Percentiles rank a stretch among this genome's conserved stretches.
phyloP scores from a whole-genome alignment of 2,329 filamentous ascomycete species.

The Talaromyces pinophilus region DNA sequence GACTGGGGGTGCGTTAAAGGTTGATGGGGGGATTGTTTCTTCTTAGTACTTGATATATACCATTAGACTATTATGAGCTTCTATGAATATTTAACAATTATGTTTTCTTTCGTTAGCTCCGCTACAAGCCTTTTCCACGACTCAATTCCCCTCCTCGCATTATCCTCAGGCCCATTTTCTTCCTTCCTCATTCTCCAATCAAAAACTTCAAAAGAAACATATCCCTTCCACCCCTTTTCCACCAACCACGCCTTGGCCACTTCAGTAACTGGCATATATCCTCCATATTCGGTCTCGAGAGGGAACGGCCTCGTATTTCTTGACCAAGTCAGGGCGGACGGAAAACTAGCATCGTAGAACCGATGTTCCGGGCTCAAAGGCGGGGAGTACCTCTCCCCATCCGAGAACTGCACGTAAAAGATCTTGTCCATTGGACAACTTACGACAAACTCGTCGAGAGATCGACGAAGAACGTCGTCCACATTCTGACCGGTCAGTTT shows the following conservation, averaged over 20 bases:
- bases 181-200: conserved; percentile 27
- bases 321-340: conserved; percentile 26
- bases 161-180: conserved; percentile 9
- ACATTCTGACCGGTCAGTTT: background rate
- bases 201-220: conserved; percentile 31
- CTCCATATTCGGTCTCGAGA: conserved; percentile 26
- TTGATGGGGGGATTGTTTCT: conserved; percentile 30
- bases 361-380: conserved; percentile 26
- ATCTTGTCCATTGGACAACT: background rate
- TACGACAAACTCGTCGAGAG: conserved; percentile 1
- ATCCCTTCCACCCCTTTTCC: conserved; percentile 27
- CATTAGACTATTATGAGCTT: background rate
- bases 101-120: background rate
- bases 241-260: conserved; percentile 27
- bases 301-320: conserved; percentile 30
- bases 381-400: conserved; percentile 30
- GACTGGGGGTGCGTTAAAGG: conserved; percentile 33
- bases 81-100: background rate
- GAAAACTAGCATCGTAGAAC: conserved; percentile 24
- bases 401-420: conserved; percentile 31
- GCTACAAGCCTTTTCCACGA: conserved; percentile 12
- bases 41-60: conserved; percentile 26
- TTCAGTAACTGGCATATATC: conserved; percentile 23
- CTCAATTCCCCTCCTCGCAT: conserved; percentile 18
- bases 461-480: background rate